These are phyloP conservation scores for Leptographium galeiforme DNA, from an alignment of 2,329 filamentous ascomycete genomes.

Conservation along the genomic window DNA sequence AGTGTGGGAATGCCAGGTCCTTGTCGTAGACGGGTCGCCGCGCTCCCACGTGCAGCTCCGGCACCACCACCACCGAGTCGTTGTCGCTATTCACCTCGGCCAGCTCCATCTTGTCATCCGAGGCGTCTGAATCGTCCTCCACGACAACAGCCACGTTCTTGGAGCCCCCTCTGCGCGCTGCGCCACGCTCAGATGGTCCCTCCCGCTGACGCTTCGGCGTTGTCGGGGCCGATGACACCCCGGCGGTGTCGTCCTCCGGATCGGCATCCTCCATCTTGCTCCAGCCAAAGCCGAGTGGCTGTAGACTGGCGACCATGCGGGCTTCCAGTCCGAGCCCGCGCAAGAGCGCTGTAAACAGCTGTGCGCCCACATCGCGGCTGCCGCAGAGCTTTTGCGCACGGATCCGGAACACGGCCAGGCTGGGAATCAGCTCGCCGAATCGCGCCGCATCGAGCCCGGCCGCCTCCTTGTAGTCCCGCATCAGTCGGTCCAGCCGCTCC, in stretches of 20 bases:
- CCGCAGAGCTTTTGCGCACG: constrained; percentile 59
- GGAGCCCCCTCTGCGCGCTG: neutral
- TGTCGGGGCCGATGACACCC: neutral
- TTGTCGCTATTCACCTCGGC: constrained; percentile 42
- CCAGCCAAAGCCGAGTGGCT: constrained; percentile 83
- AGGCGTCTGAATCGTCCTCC: neutral
- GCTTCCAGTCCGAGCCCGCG: constrained; percentile 71
- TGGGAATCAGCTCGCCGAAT: constrained; percentile 66
- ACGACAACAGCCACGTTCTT: neutral
- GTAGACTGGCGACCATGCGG: constrained; percentile 70
- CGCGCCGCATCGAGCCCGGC: constrained; percentile 22
- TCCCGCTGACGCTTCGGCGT: neutral
- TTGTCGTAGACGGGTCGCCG: constrained; percentile 41
- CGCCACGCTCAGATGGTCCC: neutral
- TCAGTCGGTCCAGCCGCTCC: constrained; percentile 59
- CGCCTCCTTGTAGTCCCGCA: constrained; percentile 47
- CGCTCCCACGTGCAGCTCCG: constrained; percentile 19
- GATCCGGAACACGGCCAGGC: constrained; percentile 52
- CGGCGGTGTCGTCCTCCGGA: constrained; percentile 25
- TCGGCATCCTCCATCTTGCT: constrained; percentile 72
- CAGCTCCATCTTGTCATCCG: constrained; percentile 31
- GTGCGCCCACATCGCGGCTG: constrained; percentile 75
- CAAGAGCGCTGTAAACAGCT: constrained; percentile 78
- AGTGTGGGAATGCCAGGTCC: constrained; percentile 72
- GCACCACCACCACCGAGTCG: constrained; percentile 45